Conservation (phyloP, 345 rosid genomes). For the Citrus cavaleriei region DNA sequence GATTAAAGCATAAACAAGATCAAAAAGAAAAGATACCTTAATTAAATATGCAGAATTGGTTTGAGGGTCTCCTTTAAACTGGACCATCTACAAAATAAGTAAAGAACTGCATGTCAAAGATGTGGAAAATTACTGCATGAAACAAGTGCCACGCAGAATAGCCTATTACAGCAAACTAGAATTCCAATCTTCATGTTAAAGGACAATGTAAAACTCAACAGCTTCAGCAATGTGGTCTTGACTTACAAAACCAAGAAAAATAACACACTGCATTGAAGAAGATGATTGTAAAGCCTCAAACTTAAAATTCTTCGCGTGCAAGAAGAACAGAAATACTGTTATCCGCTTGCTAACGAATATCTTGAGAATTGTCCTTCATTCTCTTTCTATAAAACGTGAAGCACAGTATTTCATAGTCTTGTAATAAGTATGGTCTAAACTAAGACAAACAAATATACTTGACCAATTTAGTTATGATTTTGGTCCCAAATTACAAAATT, state of each 20-base stretch:
- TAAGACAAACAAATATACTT: neutral
- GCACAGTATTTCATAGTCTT: neutral
- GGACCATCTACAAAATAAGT: conserved; percentile 83
- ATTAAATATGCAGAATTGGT: conserved; percentile 70
- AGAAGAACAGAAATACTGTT: neutral
- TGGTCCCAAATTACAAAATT: neutral
- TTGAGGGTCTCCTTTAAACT: conserved; percentile 57
- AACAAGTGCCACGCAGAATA: conserved; percentile 17
- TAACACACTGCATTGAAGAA: neutral
- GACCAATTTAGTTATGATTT: neutral
- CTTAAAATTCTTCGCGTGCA: neutral
- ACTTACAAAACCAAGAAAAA: neutral
- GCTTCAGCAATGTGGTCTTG: neutral
- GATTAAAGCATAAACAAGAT: neutral
- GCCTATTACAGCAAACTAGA: neutral
- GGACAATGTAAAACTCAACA: neutral
- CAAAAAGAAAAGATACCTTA: conserved; percentile 38
- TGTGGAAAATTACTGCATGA: conserved; percentile 58
- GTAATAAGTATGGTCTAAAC: neutral
- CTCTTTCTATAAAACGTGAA: neutral
- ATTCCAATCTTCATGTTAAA: neutral
- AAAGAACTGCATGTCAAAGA: conserved; percentile 87
- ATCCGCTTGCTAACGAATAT: neutral
- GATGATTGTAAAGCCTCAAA: neutral
- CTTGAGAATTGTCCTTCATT: neutral